A percentile compares a stretch with the other conserved stretches of the same genome.
phyloP scores from a whole-genome alignment of 108 stramenopile genomes.

The Epithemia pelagica region DNA sequence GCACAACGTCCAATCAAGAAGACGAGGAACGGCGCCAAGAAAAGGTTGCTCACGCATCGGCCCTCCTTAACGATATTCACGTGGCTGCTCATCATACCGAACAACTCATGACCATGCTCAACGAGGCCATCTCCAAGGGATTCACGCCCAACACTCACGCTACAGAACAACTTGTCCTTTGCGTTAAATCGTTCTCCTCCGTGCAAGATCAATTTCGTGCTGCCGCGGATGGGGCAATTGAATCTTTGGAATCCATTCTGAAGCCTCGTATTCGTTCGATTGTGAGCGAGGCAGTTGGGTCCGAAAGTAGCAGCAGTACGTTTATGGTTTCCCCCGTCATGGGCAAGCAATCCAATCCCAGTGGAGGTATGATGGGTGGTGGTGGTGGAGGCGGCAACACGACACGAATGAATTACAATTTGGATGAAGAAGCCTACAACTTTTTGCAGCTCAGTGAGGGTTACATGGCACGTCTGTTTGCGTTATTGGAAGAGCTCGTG shows the following conservation, averaged over 20 bases:
- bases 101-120: slow-evolving; percentile 50
- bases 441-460: slow-evolving; percentile 75
- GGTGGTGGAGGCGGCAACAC: slow-evolving; percentile 18
- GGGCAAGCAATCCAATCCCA: not conserved
- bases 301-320: slow-evolving; percentile 30
- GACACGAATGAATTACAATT: slow-evolving; percentile 69
- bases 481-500: slow-evolving; percentile 60
- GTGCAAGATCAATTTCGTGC: slow-evolving; percentile 53
- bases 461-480: slow-evolving; percentile 60
- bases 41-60: slow-evolving; percentile 60
- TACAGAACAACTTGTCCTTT: slow-evolving; percentile 75
- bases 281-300: slow-evolving; percentile 76
- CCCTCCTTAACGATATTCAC: slow-evolving; percentile 76
- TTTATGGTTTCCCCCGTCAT: slow-evolving; percentile 38
- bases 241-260: slow-evolving; percentile 53
- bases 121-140: slow-evolving; percentile 47
- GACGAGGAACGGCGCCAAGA: slow-evolving; percentile 20
- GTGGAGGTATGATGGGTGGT: slow-evolving; percentile 36
- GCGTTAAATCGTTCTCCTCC: slow-evolving; percentile 52
- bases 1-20: slow-evolving; percentile 17
- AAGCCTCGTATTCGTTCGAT: slow-evolving; percentile 68
- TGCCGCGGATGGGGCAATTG: slow-evolving; percentile 49
- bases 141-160: slow-evolving; percentile 54
- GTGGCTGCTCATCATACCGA: slow-evolving; percentile 62
- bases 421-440: slow-evolving; percentile 75